These are phyloP conservation scores for Aspergillus ustus DNA, from an alignment of 2,329 filamentous ascomycete species.

Conservation along the genomic window DNA sequence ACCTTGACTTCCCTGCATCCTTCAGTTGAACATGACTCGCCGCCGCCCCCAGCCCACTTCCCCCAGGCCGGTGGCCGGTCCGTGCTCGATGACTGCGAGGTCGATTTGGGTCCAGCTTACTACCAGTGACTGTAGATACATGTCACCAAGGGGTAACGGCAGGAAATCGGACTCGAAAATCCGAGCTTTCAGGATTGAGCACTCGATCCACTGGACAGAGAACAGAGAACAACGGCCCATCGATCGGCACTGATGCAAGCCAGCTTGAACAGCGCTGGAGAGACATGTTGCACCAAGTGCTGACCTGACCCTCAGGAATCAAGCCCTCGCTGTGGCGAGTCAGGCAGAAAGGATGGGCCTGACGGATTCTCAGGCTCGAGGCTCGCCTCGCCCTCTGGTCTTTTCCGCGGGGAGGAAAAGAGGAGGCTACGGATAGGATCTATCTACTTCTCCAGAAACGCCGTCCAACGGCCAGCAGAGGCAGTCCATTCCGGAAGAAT, in stretches of 20 bases:
- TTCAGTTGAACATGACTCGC: neutral
- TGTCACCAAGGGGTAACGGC: neutral
- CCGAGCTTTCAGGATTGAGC: neutral
- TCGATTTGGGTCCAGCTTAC: neutral
- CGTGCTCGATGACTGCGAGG: neutral
- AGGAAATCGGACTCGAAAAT: neutral
- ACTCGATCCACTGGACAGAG: neutral
- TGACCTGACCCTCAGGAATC: neutral
- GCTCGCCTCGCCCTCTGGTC: neutral
- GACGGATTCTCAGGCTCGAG: neutral
- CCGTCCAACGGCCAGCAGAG: neutral
- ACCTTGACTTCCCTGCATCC: neutral
- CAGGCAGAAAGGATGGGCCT: conserved; percentile 3
- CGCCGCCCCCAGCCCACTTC: neutral
- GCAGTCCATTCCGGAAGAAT: neutral
- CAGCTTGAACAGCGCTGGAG: neutral
- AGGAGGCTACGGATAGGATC: no score
- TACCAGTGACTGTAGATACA: neutral
- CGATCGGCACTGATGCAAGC: conserved; percentile 12
- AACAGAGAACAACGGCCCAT: conserved; percentile 3
- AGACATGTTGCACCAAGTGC: neutral
- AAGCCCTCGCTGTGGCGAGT: conserved; percentile 18
- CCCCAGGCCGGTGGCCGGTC: neutral
- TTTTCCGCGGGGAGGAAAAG: neutral
- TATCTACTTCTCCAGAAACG: neutral